Base-by-base conservation (phyloP, 352 stramenopile genomes). In the Phytophthora tubulina region DNA sequence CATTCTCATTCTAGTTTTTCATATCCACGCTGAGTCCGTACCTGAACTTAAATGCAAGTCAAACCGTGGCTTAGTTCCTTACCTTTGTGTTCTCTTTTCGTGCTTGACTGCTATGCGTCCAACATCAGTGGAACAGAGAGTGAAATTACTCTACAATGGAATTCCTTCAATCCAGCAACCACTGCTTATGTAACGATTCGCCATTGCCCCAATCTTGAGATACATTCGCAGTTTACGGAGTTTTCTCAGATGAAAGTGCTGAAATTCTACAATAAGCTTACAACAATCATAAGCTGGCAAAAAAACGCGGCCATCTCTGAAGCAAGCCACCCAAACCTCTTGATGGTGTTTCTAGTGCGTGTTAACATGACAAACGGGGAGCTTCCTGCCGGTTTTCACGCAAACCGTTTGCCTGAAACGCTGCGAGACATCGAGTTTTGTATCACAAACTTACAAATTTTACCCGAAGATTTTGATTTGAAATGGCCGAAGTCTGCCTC, bases 391-490 rank as follows among this genome's bases (percentile, higher is more conserved):
- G 68, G 68, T n/a, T 33, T 75, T 21, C 46, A 54, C 7, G 27
- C 52, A 10, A 6, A 57, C 8, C 39, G 70, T 33, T 58, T 50
- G 2, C 54, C 61, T 15, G 30, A 36, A n/a, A 53, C 6, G 21
- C 45, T 73, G 33, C 13, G 27, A 10, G 67, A 85, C 35, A 57
- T 88, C 9, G 70, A 80, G 27, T 60, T 87, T 48, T 70, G 38
- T 4, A 21, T 65, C 11, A 74, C 66, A 31, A 87, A 83, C 21
- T 56, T 88, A 10, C 69, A 41, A 0, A 33, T 61, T 6, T 57
- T 87, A 7, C 82, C 82, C 0, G 51, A 75, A 2, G 53, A 85
- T 9, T 51, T 90, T 17, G 63, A 82, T 41, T 55, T 55, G 14
- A 72, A 49, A 7, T 90, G 80, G 78, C 60, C 78, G 0, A 49